Base-by-base conservation (phyloP, 768 basidiomycete genomes). In the Pleurotus giganteus region DNA sequence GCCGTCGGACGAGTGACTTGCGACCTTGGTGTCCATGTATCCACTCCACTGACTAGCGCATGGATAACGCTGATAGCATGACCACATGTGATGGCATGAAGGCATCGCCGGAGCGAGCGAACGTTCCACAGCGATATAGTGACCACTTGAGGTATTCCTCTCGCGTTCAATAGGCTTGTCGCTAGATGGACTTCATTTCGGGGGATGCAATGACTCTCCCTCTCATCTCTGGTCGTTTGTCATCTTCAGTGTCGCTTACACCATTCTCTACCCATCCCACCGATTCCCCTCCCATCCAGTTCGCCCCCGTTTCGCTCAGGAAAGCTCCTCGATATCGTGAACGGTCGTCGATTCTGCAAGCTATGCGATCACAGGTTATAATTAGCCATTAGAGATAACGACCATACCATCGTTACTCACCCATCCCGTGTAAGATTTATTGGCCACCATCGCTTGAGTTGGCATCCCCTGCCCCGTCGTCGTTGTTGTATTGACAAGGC, bases 101-200 rank as follows among this genome's bases (percentile, higher is more conserved):
- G 70, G 57, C 62, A 73, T 51, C 69, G 72, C 58, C 29, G 73
- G 65, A 23, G 71, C 61, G 27, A 77, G 66, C 17, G 80, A 67
- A n/a, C 85, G 75, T 53, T 83, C 84, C 28, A 85, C 81, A 13
- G 86, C 87, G 39, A 86, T 72, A 55, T 90, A 90, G 39, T 83
- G 79, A 2, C 80, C 81, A 54, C 71, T 79, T 37, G 66, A 66
- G 50, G 84, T 74, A 60, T 75, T 79, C 51, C 73, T 70, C 50
- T 81, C 76, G 29, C 83, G 79, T 27, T 80, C 68, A 55, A 91
- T 81, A 15, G 87, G 89, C 60, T 90, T 89, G 61, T 89, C 88
- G n/a, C 78, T 86, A 11, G 84, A 79, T 45, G 89, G 89, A 63
- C 88, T 89, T 89, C 89, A 91, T 67, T 84, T 84, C 2, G 89